Percentiles rank a stretch among this genome's conserved stretches.
Evolutionary conservation across 495 filamentous ascomycete genomes (phyloP).

Genomic region (Penicillium turbatum): DNA sequence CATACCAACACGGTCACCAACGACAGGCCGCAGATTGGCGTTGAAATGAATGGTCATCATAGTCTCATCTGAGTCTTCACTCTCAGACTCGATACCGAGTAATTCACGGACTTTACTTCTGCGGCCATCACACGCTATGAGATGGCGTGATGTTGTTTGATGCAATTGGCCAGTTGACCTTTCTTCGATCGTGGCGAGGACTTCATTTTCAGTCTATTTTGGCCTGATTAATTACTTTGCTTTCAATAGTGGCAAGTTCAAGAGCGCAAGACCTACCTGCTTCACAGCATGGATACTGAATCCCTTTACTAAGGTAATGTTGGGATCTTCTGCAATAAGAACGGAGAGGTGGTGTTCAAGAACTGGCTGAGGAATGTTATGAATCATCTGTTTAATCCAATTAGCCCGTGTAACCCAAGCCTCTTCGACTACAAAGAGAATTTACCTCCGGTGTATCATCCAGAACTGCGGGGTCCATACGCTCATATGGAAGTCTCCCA

Average conservation of each 20-base stretch:
- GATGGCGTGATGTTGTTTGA: conserved; percentile 19
- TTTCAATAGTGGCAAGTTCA: too few relatives aligned
- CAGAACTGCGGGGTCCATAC: conserved; percentile 26
- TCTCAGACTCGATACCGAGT: conserved; percentile 33
- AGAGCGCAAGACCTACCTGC: conserved; percentile 17
- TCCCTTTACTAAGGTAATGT: conserved; percentile 8
- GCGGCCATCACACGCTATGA: conserved; percentile 37
- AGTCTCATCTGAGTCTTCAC: conserved; percentile 37
- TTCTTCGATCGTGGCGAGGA: conserved; percentile 22
- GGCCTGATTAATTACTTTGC: background rate
- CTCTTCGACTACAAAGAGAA: background rate
- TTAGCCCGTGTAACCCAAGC: background rate
- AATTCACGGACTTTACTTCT: conserved; percentile 33
- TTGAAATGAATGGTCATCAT: conserved; percentile 49
- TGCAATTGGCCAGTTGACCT: conserved; percentile 11
- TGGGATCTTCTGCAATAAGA: conserved; percentile 5
- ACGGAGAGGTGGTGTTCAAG: conserved; percentile 20
- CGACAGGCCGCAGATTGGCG: conserved; percentile 32
- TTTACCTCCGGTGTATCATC: conserved; percentile 26
- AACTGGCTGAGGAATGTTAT: conserved; percentile 31
- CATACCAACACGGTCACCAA: conserved; percentile 39
- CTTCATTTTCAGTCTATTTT: conserved; percentile 14
- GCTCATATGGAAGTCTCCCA: conserved; percentile 29
- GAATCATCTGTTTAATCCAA: conserved; percentile 26
- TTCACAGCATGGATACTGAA: conserved; percentile 16